Evolutionary conservation across 371 early-diverging fungal species (phyloP), one percentile per base, ranked within the genome.

Genomic region (Catenaria anguillulae): DNA sequence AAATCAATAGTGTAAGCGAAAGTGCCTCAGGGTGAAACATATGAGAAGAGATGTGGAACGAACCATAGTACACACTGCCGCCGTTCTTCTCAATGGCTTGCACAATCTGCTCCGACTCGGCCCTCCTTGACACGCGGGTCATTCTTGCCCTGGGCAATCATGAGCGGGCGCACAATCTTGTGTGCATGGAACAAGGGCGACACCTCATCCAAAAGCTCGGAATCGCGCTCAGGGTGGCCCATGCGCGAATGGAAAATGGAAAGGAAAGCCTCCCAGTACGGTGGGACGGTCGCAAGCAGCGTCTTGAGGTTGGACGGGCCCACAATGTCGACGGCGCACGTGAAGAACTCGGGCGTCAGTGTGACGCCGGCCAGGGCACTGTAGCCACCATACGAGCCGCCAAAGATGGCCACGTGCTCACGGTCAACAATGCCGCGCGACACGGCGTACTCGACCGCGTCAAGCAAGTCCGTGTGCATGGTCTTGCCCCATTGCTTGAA

Each of bases 261-360:
- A 17, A 26, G 8, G 52, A 29, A 29, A 1, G 52, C 26, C 19
- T 29, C 52, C 64, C 64, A 64, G 40, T 60, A 60, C n/a, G 64
- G 60, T 43, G 64, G 64, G 60, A 64, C 24, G 63, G 52, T 15
- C 52, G 29, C 60, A 0, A 62, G 0, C 23, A 63, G 50, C 33
- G 65, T 67, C 42, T 54, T 26, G 33, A 67, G 63, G 21, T 67
- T 63, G 24, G 66, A 66, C 40, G 67, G 67, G 37, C 67, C 67
- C 35, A 54, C 63, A 35, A 67, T 24, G 26, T 67, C 67, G 17
- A 67, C 67, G 34, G 67, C 67, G 26, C 64, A 67, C 60, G 66
- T 62, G 55, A 63, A 67, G 23, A 59, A 62, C 24, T 67, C 63
- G 29, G 67, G 66, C 42, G 66, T 62, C 33, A 62, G 52, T 19